Evolutionary conservation across 2,329 filamentous ascomycete genomes (phyloP).

Genomic region (Aspergillus japonicus): DNA sequence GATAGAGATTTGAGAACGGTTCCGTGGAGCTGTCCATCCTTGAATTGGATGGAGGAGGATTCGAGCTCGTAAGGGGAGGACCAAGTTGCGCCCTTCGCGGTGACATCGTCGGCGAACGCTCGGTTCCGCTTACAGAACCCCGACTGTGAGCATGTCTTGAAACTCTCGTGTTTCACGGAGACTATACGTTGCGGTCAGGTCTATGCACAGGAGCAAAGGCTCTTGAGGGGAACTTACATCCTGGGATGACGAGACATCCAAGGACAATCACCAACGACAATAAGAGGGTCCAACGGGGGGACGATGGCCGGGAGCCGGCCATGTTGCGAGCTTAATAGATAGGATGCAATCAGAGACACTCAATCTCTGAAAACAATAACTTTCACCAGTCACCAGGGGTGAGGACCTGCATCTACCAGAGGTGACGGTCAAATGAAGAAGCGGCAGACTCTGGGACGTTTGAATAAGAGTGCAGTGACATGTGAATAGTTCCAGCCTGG

Average conservation of each 20-base stretch:
- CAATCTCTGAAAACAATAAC: conserved; percentile 29
- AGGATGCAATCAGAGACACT: conserved; percentile 34
- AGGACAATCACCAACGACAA: conserved; percentile 61
- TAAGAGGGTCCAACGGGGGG: conserved; percentile 64
- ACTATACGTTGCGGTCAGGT: conserved; percentile 49
- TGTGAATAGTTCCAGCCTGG: conserved; percentile 31
- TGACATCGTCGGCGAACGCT: conserved; percentile 76
- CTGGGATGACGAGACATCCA: conserved; percentile 61
- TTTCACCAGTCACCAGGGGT: conserved; percentile 16
- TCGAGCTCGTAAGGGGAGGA: conserved; percentile 76
- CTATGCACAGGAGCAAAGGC: not conserved
- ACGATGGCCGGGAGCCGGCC: conserved; percentile 53
- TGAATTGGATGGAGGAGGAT: conserved; percentile 69
- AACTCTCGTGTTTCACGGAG: conserved; percentile 90
- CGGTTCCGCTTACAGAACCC: conserved; percentile 97
- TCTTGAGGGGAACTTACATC: conserved; percentile 52
- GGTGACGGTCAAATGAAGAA: conserved; percentile 15
- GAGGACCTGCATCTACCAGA: conserved; percentile 35
- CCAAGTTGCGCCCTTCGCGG: conserved; percentile 66
- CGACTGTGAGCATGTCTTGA: conserved; percentile 93
- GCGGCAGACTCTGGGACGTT: conserved; percentile 1
- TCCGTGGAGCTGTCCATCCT: conserved; percentile 76
- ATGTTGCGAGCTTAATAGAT: conserved; percentile 39
- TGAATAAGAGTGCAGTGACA: not conserved
- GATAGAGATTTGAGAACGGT: conserved; percentile 77